Evolutionary conservation across 257 asterid genomes (phyloP).

Genomic region (Lithospermum erythrorhizon): DNA sequence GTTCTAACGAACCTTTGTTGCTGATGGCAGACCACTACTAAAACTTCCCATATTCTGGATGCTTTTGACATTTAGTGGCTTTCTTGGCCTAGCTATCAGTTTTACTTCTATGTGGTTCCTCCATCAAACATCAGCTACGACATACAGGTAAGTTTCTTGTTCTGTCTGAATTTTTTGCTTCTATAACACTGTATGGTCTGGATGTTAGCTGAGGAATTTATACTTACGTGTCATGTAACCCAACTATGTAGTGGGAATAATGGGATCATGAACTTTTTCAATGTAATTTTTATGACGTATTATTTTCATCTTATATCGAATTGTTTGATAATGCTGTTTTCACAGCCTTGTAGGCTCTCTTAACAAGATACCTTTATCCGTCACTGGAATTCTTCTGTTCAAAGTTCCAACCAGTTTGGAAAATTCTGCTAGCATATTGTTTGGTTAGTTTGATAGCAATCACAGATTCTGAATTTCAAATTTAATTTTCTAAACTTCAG

Average conservation of each 20-base stretch:
- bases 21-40: constrained; percentile 55
- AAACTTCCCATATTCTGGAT: constrained; percentile 67
- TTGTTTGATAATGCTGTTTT: background rate
- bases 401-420: constrained; percentile 72
- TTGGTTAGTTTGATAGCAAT: constrained; percentile 36
- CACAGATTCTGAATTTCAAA: background rate
- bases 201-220: background rate
- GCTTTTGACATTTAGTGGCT: constrained; percentile 74
- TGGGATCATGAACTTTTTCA: background rate
- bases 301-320: background rate
- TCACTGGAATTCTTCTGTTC: constrained; percentile 85
- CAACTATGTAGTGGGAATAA: too few species aligned
- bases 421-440: constrained; percentile 73
- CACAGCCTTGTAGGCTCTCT: constrained; percentile 88
- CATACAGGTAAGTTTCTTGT: constrained; percentile 46
- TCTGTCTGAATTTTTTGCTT: too few species aligned
- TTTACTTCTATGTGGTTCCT: constrained; percentile 98
- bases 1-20: constrained; percentile 11
- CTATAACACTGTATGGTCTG: background rate
- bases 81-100: constrained; percentile 85
- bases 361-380: constrained; percentile 87
- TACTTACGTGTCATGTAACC: background rate
- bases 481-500: background rate
- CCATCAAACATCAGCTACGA: constrained; percentile 93
- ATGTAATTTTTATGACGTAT: background rate